These are phyloP conservation scores for Annulohypoxylon bovei DNA, from an alignment of 495 filamentous ascomycete genomes.

Conservation along the genomic window DNA sequence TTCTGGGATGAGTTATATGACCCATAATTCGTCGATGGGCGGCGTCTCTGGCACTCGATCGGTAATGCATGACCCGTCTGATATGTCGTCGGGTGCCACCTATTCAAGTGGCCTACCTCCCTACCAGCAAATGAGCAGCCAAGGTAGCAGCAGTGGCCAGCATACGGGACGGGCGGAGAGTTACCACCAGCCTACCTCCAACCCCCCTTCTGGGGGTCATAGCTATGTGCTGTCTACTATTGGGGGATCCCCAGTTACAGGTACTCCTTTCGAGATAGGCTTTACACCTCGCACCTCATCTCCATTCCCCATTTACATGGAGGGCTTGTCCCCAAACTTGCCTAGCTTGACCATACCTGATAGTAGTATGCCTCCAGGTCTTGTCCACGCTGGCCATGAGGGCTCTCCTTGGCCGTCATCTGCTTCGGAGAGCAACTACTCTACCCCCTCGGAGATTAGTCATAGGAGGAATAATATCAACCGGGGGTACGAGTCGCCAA, in stretches of 20 bases:
- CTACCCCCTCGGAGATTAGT: constrained; percentile 56
- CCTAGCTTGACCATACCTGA: constrained; percentile 48
- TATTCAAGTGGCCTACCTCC: constrained; percentile 32
- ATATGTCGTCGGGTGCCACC: constrained; percentile 23
- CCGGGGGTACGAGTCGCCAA: constrained; percentile 39
- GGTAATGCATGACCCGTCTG: constrained; percentile 26
- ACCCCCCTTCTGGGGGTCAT: constrained; percentile 13
- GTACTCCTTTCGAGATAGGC: constrained; percentile 31
- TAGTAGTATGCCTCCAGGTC: constrained; percentile 44
- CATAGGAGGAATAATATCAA: constrained; percentile 32
- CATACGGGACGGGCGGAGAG: constrained; percentile 14
- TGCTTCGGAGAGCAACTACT: constrained; percentile 59
- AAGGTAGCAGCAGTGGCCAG: constrained; percentile 34
- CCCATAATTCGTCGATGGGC: constrained; percentile 9
- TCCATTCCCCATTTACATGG: constrained; percentile 33
- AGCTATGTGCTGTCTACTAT: constrained; percentile 37
- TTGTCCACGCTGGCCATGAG: constrained; percentile 46
- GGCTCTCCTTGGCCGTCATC: constrained; percentile 60
- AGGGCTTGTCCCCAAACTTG: constrained; percentile 28
- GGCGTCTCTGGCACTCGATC: constrained; percentile 4
- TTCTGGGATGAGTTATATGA: constrained; percentile 21
- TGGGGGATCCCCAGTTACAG: constrained; percentile 38
- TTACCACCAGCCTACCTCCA: constrained; percentile 29
- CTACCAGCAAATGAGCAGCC: constrained; percentile 35
- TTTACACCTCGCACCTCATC: constrained; percentile 43